Conservation (phyloP, 202 grass and related monocot species). For the Setaria italica region DNA sequence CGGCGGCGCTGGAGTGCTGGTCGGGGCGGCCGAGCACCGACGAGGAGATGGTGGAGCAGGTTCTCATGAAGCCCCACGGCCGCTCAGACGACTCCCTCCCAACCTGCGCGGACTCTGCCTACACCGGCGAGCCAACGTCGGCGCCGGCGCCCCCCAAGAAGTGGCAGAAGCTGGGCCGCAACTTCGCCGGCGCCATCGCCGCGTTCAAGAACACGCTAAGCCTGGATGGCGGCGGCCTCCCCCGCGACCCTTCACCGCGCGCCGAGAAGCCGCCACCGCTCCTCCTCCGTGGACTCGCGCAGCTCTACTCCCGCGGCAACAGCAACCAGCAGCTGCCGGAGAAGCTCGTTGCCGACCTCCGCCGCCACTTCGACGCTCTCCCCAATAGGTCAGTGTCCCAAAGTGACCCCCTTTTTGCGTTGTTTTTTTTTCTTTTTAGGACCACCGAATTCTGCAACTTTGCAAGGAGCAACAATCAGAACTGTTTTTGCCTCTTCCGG, state of each 20-base stretch:
- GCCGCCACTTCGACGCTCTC: conserved; percentile 93
- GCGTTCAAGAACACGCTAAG: conserved; percentile 88
- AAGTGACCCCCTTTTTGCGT: conserved; percentile 1
- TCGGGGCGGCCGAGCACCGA: conserved; percentile 96
- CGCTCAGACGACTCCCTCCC: conserved; percentile 79
- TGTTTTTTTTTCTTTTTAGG: background rate
- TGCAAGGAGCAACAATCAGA: background rate
- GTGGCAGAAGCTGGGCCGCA: conserved; percentile 88
- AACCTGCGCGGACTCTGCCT: conserved; percentile 54
- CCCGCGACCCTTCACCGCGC: conserved; percentile 69
- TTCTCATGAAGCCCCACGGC: conserved; percentile 85
- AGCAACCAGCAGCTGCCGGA: conserved; percentile 78
- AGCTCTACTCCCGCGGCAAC: conserved; percentile 70
- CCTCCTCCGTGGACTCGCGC: conserved; percentile 69
- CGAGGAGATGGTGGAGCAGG: conserved; percentile 98
- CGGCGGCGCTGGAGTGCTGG: conserved; percentile 97
- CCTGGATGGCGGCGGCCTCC: conserved; percentile 60
- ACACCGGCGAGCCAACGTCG: conserved; percentile 43
- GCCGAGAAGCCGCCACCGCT: conserved; percentile 66
- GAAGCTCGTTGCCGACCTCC: conserved; percentile 86
- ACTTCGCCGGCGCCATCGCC: conserved; percentile 89
- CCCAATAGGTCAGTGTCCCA: conserved; percentile 72
- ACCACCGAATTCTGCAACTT: conserved; percentile 13
- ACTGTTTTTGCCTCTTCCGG: background rate
- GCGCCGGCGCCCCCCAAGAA: conserved; percentile 65